These are phyloP conservation scores for Xylaria multiplex DNA, from an alignment of 2,329 filamentous ascomycete species.

Conservation along the genomic window DNA sequence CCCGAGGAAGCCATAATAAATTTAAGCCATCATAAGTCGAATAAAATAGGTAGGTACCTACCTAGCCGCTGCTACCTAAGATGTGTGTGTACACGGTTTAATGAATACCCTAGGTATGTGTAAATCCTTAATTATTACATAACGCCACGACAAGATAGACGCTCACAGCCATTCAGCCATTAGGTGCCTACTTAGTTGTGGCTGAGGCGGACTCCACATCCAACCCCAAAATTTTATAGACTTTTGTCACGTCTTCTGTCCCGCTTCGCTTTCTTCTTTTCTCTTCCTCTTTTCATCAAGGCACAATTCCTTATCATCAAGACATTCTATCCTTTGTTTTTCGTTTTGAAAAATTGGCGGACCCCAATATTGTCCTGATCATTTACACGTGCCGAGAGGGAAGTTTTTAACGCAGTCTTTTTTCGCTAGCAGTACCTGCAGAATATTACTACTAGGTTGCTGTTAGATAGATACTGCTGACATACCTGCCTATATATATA, in stretches of 20 bases:
- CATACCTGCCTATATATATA: conserved; percentile 59
- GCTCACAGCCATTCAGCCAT: no score
- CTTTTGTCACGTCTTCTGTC: neutral
- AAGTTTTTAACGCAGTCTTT: conserved; percentile 78
- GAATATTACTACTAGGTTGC: conserved; percentile 72
- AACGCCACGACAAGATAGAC: no score
- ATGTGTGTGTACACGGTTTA: no score
- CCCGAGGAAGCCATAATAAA: neutral
- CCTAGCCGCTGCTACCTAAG: no score
- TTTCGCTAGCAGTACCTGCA: conserved; percentile 98
- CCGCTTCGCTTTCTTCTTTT: conserved; percentile 39
- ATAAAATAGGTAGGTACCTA: no score
- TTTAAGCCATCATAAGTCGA: no score
- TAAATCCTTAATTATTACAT: no score
- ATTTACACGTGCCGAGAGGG: conserved; percentile 89
- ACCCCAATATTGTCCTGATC: conserved; percentile 84
- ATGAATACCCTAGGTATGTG: no score
- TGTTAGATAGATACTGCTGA: conserved; percentile 98
- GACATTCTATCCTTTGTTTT: conserved; percentile 52
- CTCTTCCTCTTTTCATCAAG: conserved; percentile 54
- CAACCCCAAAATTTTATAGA: conserved; percentile 6
- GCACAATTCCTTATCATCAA: conserved; percentile 97
- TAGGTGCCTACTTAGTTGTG: neutral
- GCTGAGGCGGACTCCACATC: neutral
- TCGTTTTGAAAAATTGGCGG: conserved; percentile 49